A percentile compares a stretch with the other conserved stretches of the same genome.
Evolutionary conservation across 768 basidiomycete species (phyloP).

Genomic region (Mycena galopus): DNA sequence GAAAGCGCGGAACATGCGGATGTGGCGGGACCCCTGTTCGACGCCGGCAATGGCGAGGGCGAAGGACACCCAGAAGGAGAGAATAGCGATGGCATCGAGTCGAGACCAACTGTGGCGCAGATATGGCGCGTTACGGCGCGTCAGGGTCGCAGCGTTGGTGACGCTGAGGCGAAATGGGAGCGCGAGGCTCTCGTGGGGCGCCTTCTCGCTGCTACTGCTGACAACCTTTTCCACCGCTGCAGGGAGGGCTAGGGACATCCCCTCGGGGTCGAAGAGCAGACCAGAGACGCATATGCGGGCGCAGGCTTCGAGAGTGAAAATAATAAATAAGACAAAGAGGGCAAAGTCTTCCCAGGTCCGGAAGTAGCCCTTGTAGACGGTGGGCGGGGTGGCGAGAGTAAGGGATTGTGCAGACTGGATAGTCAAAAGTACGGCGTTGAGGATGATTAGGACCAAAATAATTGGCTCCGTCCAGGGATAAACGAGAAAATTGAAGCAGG

Average conservation of each 20-base stretch:
- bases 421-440: conserved; percentile 86
- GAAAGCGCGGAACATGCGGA: conserved; percentile 91
- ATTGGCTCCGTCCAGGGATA: conserved; percentile 90
- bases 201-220: conserved; percentile 32
- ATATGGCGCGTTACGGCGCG: conserved; percentile 84
- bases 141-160: conserved; percentile 65
- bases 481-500: conserved; percentile 76
- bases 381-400: conserved; percentile 61
- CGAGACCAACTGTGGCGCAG: conserved; percentile 93
- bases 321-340: conserved; percentile 84
- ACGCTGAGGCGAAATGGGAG: conserved; percentile 76
- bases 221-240: conserved; percentile 29
- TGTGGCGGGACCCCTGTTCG: conserved; percentile 78
- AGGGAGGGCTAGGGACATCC: conserved; percentile 59
- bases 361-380: conserved; percentile 78
- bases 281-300: conserved; percentile 93
- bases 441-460: conserved; percentile 86
- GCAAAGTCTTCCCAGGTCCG: conserved; percentile 90
- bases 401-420: conserved; percentile 80
- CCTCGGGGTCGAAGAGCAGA: conserved; percentile 87
- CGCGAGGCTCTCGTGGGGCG: conserved; percentile 57
- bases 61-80: conserved; percentile 91
- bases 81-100: conserved; percentile 89
- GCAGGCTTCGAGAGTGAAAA: conserved; percentile 90
- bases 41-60: conserved; percentile 72